A percentile compares a stretch with the other conserved stretches of the same genome.
These are phyloP conservation scores for Malus fusca DNA, from an alignment of 306 rosid species.

Conservation along the genomic window DNA sequence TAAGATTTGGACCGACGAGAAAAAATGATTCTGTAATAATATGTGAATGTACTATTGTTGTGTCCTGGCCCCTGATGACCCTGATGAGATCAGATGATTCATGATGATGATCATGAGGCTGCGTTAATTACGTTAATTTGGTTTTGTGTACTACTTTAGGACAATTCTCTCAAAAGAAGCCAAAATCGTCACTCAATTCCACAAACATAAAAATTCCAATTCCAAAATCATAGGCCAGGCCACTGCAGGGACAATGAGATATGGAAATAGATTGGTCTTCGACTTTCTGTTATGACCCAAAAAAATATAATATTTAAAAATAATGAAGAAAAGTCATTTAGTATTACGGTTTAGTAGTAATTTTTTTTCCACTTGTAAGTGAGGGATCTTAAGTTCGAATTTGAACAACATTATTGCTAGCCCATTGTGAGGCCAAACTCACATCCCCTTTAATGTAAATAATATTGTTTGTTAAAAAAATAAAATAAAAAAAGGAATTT, in stretches of 20 bases:
- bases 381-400: too few relatives aligned
- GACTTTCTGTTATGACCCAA: not conserved
- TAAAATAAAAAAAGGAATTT: not conserved
- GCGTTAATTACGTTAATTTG: not conserved
- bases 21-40: conserved; percentile 39
- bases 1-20: conserved; percentile 4
- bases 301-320: too few relatives aligned
- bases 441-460: too few relatives aligned
- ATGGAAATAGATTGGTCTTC: not conserved
- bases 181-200: conserved; percentile 32
- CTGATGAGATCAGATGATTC: not conserved
- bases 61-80: not conserved
- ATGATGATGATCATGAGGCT: not conserved
- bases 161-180: conserved; percentile 40
- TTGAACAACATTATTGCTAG: too few relatives aligned
- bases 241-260: not conserved
- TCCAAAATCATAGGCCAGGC: not conserved
- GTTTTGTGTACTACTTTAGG: not conserved
- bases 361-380: too few relatives aligned
- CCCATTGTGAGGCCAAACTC: too few relatives aligned
- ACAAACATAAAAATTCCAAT: conserved; percentile 11
- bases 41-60: conserved; percentile 7
- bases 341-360: too few relatives aligned
- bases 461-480: too few relatives aligned
- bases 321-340: too few relatives aligned